Conservation (phyloP, 2,329 filamentous ascomycete species). For the Ophiocordyceps unilateralis region DNA sequence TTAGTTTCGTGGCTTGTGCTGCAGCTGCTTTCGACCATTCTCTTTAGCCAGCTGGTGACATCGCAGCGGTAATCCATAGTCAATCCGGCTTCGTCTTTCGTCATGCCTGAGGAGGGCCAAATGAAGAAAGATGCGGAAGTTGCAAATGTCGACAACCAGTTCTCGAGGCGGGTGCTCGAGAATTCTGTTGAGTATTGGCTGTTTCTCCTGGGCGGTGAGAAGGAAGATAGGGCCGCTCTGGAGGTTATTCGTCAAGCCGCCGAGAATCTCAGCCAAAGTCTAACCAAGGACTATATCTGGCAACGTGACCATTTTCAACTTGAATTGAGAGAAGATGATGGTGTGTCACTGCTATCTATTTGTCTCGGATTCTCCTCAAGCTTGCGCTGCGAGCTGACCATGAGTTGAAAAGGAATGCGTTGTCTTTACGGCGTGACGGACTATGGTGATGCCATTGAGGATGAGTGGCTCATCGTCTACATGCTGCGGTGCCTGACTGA, state of each 20-base stretch:
- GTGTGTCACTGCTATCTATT: slow-evolving; percentile 20
- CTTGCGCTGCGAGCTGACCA: not conserved
- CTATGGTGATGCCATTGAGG: slow-evolving; percentile 87
- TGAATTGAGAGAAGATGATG: slow-evolving; percentile 39
- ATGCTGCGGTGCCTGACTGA: slow-evolving; percentile 67
- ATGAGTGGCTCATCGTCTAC: slow-evolving; percentile 95
- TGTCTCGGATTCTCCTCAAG: no score
- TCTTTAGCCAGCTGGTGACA: no score
- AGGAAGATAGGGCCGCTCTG: slow-evolving; percentile 38
- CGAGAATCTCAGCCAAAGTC: slow-evolving; percentile 38
- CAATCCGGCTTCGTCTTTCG: slow-evolving; percentile 21
- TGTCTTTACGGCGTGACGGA: slow-evolving; percentile 64
- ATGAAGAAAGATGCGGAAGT: not conserved
- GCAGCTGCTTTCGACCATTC: no score
- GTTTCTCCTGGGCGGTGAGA: slow-evolving; percentile 44
- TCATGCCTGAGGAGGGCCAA: slow-evolving; percentile 7
- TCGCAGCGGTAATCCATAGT: no score
- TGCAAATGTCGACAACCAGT: not conserved
- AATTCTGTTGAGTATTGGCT: slow-evolving; percentile 77
- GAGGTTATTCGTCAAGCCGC: slow-evolving; percentile 56
- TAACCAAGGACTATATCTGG: slow-evolving; percentile 86
- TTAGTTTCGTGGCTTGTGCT: no score
- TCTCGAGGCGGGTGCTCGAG: slow-evolving; percentile 40
- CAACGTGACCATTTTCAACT: slow-evolving; percentile 72
- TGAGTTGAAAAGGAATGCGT: slow-evolving; percentile 13